A percentile compares a stretch with the other conserved stretches of the same genome.
Evolutionary conservation across 106 monocot species (phyloP).

Genomic region (Dioscorea dumetorum): DNA sequence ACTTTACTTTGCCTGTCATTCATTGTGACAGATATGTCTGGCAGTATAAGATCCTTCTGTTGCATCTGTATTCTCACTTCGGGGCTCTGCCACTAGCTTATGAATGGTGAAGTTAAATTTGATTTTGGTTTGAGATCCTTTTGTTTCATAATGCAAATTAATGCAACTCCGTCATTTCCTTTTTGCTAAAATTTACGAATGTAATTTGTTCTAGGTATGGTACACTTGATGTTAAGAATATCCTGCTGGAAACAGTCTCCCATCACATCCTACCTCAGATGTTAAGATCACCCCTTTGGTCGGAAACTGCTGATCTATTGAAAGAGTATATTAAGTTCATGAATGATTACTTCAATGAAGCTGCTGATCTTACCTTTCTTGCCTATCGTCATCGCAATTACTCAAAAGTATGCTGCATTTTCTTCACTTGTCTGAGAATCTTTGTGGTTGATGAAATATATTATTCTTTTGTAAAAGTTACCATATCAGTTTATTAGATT

Average conservation of each 20-base stretch:
- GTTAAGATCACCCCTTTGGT: slow-evolving; percentile 57
- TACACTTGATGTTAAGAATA: slow-evolving; percentile 82
- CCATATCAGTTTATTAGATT: too few species aligned
- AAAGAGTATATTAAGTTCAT: slow-evolving; percentile 91
- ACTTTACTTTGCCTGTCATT: slow-evolving; percentile 3
- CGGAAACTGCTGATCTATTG: slow-evolving; percentile 48
- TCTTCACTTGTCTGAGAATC: too few species aligned
- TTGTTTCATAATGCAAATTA: too few species aligned
- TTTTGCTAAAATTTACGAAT: too few species aligned
- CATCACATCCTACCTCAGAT: slow-evolving; percentile 95
- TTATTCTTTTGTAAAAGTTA: too few species aligned
- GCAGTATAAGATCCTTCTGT: slow-evolving; percentile 76
- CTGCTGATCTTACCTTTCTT: slow-evolving; percentile 90
- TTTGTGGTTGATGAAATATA: too few species aligned
- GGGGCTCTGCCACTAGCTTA: slow-evolving; percentile 70
- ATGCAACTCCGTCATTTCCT: too few species aligned
- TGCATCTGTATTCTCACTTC: slow-evolving; percentile 74
- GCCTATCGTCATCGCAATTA: slow-evolving; percentile 95
- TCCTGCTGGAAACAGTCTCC: slow-evolving; percentile 69
- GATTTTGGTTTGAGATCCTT: too few species aligned
- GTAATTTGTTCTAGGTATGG: slow-evolving; percentile 44
- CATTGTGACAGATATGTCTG: slow-evolving; percentile 52
- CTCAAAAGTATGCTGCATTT: slow-evolving; percentile 42
- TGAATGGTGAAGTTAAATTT: slow-evolving; percentile 55
- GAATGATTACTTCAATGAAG: slow-evolving; percentile 89